These are phyloP conservation scores for Mortierella sp. DNA, from an alignment of 371 early-diverging fungal genomes.

Conservation along the genomic window DNA sequence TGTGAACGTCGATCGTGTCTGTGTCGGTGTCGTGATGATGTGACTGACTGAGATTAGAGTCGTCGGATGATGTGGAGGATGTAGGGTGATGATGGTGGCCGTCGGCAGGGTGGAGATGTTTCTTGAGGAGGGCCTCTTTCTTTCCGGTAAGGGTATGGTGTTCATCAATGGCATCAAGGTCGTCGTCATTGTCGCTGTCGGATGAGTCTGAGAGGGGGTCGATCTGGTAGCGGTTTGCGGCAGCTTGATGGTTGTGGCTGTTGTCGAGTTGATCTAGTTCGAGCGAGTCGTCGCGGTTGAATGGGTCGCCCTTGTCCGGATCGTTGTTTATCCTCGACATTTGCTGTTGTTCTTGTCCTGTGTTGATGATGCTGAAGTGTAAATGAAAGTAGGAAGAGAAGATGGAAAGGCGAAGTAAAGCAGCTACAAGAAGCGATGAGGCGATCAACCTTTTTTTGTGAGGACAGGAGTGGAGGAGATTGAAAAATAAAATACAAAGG, in stretches of 20 bases:
- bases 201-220: constrained; percentile 57
- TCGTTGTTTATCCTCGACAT: constrained; percentile 22
- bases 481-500: background rate
- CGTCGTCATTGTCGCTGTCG: constrained; percentile 43
- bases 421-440: background rate
- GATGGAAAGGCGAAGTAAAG: background rate
- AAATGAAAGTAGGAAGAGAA: background rate
- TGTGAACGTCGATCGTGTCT: constrained; percentile 53
- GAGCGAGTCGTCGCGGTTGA: constrained; percentile 48
- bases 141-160: constrained; percentile 40
- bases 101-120: constrained; percentile 16
- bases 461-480: background rate
- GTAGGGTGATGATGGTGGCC: background rate
- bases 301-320: constrained; percentile 39
- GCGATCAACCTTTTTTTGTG: constrained; percentile 6
- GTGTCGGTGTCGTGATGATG: constrained; percentile 32
- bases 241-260: constrained; percentile 5
- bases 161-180: constrained; percentile 29
- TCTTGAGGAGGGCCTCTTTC: constrained; percentile 41
- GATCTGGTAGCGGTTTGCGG: constrained; percentile 47
- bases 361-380: background rate
- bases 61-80: background rate
- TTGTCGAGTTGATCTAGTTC: constrained; percentile 44
- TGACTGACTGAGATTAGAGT: background rate
- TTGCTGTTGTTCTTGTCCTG: background rate